A percentile compares a stretch with the other conserved stretches of the same genome.
These are phyloP conservation scores for Botrytis fragariae DNA, from an alignment of 2,329 filamentous ascomycete species.

Conservation along the genomic window DNA sequence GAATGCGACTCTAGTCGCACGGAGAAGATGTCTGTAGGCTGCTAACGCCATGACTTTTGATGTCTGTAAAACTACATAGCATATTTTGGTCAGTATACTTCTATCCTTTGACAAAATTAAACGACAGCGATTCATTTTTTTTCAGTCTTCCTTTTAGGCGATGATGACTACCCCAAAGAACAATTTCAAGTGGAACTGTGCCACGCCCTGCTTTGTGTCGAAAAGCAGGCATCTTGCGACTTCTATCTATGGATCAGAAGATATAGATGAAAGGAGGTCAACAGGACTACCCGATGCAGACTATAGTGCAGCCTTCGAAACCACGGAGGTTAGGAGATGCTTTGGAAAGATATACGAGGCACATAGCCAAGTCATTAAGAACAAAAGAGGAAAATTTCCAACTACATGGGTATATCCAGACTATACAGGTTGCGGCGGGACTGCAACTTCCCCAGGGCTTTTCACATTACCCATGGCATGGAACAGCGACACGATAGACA, in stretches of 20 bases:
- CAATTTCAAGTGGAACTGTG: not conserved
- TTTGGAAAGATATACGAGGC: not conserved
- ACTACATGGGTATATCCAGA: not conserved
- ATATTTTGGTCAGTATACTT: not conserved
- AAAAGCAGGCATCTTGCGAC: not conserved
- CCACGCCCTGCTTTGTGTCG: not conserved
- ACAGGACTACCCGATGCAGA: not conserved
- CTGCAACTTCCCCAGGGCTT: not conserved
- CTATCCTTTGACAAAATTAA: not conserved
- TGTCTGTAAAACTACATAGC: not conserved
- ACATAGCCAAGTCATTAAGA: not conserved
- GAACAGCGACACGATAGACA: not conserved
- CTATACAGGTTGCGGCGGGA: not conserved
- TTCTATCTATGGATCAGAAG: not conserved
- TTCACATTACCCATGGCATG: not conserved
- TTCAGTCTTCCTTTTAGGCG: too few relatives aligned
- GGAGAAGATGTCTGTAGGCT: slow-evolving; percentile 79
- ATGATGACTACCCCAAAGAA: not conserved
- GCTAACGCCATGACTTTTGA: slow-evolving; percentile 58
- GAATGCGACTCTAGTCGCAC: slow-evolving; percentile 80
- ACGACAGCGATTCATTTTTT: not conserved
- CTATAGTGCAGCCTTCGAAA: not conserved
- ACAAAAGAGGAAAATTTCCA: not conserved
- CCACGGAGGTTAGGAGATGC: not conserved
- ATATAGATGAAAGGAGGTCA: not conserved